Percentiles rank a stretch among this genome's conserved stretches.
These are phyloP conservation scores for Tetradesmus lagerheimii DNA, from an alignment of 139 green algal species.

Conservation along the genomic window DNA sequence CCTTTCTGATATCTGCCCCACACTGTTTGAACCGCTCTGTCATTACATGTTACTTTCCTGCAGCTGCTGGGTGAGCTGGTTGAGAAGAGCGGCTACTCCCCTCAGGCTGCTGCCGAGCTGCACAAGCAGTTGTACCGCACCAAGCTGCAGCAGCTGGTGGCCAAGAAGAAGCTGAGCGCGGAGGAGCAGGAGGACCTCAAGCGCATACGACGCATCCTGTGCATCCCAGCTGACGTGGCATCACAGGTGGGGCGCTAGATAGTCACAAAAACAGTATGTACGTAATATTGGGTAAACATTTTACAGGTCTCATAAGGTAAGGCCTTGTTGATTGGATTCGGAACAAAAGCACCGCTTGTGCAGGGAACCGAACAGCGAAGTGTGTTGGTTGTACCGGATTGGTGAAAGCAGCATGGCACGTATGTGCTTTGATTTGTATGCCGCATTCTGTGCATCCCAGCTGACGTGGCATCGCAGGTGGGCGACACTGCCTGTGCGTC, in stretches of 20 bases:
- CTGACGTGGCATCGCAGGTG: slow-evolving; percentile 57
- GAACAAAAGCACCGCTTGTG: too few relatives aligned
- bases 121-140: slow-evolving; percentile 87
- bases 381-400: too few relatives aligned
- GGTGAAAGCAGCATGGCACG: too few relatives aligned
- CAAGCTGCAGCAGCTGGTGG: slow-evolving; percentile 72
- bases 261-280: too few relatives aligned
- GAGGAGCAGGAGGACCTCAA: slow-evolving; percentile 82
- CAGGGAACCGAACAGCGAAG: too few relatives aligned
- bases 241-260: slow-evolving; percentile 58
- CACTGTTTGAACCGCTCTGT: neutral
- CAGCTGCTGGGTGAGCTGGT: slow-evolving; percentile 86
- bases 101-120: slow-evolving; percentile 84
- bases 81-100: slow-evolving; percentile 78
- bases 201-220: slow-evolving; percentile 88
- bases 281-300: too few relatives aligned
- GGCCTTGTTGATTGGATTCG: too few relatives aligned
- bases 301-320: too few relatives aligned
- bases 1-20: too few relatives aligned
- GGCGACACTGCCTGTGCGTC: too few relatives aligned
- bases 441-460: slow-evolving; percentile 91
- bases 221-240: slow-evolving; percentile 72
- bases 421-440: too few relatives aligned
- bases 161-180: slow-evolving; percentile 71
- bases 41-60: neutral